Conservation (phyloP, 208 protist genomes). For the Polymyxa betae region DNA sequence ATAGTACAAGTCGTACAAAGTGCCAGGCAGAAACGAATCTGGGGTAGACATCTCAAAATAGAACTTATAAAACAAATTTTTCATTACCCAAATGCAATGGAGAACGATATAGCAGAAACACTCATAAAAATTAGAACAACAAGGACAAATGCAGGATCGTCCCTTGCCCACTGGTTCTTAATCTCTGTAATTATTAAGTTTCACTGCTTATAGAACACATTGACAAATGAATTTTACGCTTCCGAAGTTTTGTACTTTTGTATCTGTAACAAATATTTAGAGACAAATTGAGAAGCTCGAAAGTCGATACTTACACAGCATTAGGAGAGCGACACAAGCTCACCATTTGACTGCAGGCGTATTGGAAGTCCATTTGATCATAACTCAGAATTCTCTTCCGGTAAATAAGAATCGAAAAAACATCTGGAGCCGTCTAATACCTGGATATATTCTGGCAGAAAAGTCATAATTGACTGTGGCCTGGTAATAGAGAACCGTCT, state of each 20-base stretch:
- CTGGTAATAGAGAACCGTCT: neutral
- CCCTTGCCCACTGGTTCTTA: conserved; percentile 93
- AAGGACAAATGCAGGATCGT: conserved; percentile 93
- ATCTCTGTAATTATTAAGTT: conserved; percentile 79
- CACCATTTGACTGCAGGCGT: conserved; percentile 58
- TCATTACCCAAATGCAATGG: conserved; percentile 65
- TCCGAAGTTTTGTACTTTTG: conserved; percentile 71
- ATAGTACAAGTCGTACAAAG: conserved; percentile 71
- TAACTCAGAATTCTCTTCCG: conserved; percentile 15
- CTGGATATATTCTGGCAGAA: neutral
- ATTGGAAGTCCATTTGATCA: conserved; percentile 62
- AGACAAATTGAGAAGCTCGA: neutral
- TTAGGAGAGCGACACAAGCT: conserved; percentile 54
- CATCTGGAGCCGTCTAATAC: neutral
- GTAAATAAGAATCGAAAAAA: neutral
- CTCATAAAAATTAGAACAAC: conserved; percentile 83
- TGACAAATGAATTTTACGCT: conserved; percentile 63
- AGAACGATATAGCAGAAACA: conserved; percentile 67
- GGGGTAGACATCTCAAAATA: neutral
- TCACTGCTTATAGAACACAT: no score
- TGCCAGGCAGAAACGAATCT: conserved; percentile 2
- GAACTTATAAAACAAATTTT: neutral
- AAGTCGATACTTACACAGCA: conserved; percentile 20
- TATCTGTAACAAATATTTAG: conserved; percentile 57
- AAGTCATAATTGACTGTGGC: neutral